Percentiles rank a stretch among this genome's conserved stretches.
Conservation (phyloP, 2,329 filamentous ascomycete species). For the Fusarium sp. region DNA sequence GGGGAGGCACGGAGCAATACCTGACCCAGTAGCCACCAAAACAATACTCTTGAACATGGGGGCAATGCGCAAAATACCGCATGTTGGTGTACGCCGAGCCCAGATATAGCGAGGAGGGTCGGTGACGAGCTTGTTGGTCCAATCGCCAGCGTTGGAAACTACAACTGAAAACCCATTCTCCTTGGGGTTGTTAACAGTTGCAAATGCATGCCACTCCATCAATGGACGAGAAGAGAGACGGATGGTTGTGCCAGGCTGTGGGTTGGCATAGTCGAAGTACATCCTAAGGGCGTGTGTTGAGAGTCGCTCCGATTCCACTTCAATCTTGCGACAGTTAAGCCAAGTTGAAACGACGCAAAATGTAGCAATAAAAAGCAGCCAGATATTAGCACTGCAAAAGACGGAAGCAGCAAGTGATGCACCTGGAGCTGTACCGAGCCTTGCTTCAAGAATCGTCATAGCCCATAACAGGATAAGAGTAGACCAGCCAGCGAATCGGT, state of each 20-base stretch:
- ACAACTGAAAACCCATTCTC: slow-evolving; percentile 69
- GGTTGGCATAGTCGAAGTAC: slow-evolving; percentile 70
- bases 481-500: slow-evolving; percentile 37
- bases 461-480: slow-evolving; percentile 28
- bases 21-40: slow-evolving; percentile 75
- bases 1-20: slow-evolving; percentile 70
- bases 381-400: slow-evolving; percentile 62
- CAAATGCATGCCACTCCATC: slow-evolving; percentile 77
- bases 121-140: slow-evolving; percentile 68
- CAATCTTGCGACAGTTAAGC: slow-evolving; percentile 72
- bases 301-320: slow-evolving; percentile 70
- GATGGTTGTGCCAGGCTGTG: slow-evolving; percentile 57
- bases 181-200: slow-evolving; percentile 70
- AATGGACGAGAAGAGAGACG: slow-evolving; percentile 70
- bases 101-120: slow-evolving; percentile 69
- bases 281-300: slow-evolving; percentile 77
- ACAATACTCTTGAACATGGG: slow-evolving; percentile 71
- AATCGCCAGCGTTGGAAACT: slow-evolving; percentile 76
- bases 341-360: slow-evolving; percentile 74
- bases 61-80: slow-evolving; percentile 72
- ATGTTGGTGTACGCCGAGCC: slow-evolving; percentile 72
- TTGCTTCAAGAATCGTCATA: slow-evolving; percentile 63
- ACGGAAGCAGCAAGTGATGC: slow-evolving; percentile 3
- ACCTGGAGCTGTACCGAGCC: slow-evolving; percentile 64
- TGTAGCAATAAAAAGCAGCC: slow-evolving; percentile 72